Percentiles rank a stretch among this genome's conserved stretches.
Evolutionary conservation across 768 basidiomycete species (phyloP).

Genomic region (Tremella fuciformis): DNA sequence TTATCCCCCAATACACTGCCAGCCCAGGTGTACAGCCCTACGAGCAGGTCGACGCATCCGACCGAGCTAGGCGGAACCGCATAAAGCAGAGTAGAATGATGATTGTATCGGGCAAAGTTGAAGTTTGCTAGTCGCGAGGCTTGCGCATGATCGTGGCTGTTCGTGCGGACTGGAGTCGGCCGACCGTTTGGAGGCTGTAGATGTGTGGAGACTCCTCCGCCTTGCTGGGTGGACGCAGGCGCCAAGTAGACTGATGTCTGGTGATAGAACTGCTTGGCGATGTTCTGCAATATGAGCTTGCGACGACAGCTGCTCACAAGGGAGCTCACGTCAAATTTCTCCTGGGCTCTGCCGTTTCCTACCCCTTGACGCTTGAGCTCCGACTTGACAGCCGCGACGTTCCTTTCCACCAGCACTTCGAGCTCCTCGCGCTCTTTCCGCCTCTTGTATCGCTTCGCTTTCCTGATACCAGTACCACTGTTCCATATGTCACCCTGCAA

Average conservation of each 20-base stretch:
- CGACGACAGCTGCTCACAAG: neutral
- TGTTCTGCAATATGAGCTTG: constrained; percentile 16
- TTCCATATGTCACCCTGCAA: constrained; percentile 29
- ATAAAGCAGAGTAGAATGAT: constrained; percentile 43
- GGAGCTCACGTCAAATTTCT: constrained; percentile 38
- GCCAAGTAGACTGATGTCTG: constrained; percentile 42
- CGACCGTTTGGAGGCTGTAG: constrained; percentile 6
- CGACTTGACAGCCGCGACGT: constrained; percentile 24
- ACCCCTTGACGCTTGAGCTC: constrained; percentile 43
- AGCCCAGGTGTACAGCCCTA: constrained; percentile 40
- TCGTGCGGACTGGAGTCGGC: neutral
- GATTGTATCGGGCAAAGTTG: constrained; percentile 36
- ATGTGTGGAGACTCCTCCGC: neutral
- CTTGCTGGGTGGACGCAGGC: constrained; percentile 9
- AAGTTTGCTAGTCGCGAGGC: constrained; percentile 36
- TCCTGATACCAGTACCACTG: constrained; percentile 25
- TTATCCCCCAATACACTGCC: constrained; percentile 31
- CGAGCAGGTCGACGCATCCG: constrained; percentile 39
- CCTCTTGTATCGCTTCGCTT: constrained; percentile 33
- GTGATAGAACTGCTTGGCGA: constrained; percentile 43
- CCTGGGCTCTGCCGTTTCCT: constrained; percentile 37
- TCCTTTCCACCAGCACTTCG: constrained; percentile 34
- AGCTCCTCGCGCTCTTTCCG: constrained; percentile 35
- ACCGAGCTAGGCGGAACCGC: constrained; percentile 44
- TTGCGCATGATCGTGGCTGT: constrained; percentile 29